Base-by-base conservation (phyloP, 2,329 filamentous ascomycete genomes). In the Colletotrichum sansevieriae region DNA sequence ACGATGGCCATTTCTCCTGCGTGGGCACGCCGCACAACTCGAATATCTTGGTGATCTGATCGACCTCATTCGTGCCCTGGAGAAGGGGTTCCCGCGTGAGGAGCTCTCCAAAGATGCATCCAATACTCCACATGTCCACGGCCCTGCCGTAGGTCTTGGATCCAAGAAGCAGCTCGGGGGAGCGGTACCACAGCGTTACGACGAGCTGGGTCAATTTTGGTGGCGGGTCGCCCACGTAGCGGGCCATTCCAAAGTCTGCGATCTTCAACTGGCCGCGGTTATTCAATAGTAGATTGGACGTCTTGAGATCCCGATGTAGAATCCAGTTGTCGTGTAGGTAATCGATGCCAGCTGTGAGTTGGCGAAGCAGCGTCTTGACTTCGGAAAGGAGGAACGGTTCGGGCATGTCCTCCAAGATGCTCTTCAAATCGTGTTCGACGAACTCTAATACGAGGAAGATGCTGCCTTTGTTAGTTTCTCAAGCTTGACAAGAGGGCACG, bases 361-460 rank as follows among this genome's bases (percentile, higher is more conserved):
- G 96, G 1, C 90, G 85, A 63, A 98, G 86, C 25, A 99, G 87
- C 1, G 93, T 95, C 80, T 99, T 99, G 76, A 94, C 90, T 80
- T 99, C 96, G 47, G 93, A 97, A 1, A 93, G 91, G 64, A 97
- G 87, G 78, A 99, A 99, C 0, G 95, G 94, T 77, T 98, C 93
- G 60, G 91, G 88, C 94, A 98, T 97, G 77, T 97, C 93, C 79
- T 97, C 93, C 71, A 97, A 92, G 65, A 99, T 87, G 63, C 92
- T 93, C 80, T 97, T 97, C 65, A 99, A 89, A 77, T 99, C 96
- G 84, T 99, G 96, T 83, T 98, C 95, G 75, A 98, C 85, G 80
- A 98, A 99, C 77, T 98, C 95, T 86, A 99, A 95, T 71, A 98
- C 96, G 65, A 99, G 89, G 79, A 94, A 97, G 72, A 98, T 91